Conservation (phyloP, 768 basidiomycete genomes). For the Panus rudis region DNA sequence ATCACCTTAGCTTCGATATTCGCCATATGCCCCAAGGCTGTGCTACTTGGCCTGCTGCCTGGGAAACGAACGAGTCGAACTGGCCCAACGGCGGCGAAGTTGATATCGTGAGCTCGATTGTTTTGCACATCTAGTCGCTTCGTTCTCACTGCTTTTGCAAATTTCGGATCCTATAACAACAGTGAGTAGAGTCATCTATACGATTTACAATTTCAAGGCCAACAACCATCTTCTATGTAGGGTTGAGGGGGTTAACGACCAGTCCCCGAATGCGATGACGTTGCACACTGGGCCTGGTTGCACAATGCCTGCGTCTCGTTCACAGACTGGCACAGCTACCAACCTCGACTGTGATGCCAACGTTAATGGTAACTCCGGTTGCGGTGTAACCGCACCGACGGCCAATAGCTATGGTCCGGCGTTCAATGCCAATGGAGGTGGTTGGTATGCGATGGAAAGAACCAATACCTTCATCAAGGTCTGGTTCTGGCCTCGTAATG, state of each 20-base stretch:
- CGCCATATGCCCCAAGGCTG: conserved; percentile 53
- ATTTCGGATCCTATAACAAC: neutral
- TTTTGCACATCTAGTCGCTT: neutral
- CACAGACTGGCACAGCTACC: conserved; percentile 7
- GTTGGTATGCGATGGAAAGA: conserved; percentile 58
- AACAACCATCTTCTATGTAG: conserved; percentile 5
- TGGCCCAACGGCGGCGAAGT: conserved; percentile 44
- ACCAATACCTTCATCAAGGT: conserved; percentile 51
- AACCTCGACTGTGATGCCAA: conserved; percentile 38
- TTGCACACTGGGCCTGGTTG: conserved; percentile 43
- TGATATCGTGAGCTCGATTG: conserved; percentile 28
- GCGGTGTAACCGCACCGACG: conserved; percentile 38
- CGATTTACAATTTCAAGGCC: neutral
- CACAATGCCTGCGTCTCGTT: neutral
- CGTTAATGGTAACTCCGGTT: conserved; percentile 45
- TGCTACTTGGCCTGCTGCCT: conserved; percentile 49
- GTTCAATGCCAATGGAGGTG: conserved; percentile 56
- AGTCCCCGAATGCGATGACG: conserved; percentile 42
- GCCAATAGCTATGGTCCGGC: conserved; percentile 45
- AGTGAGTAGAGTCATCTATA: neutral
- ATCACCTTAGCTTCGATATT: conserved; percentile 31
- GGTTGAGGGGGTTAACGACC: conserved; percentile 53
- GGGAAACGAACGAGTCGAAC: conserved; percentile 37
- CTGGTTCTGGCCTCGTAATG: conserved; percentile 62
- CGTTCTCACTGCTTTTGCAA: neutral